Conservation (phyloP, 139 green algal species). For the Trebouxia sp. region DNA sequence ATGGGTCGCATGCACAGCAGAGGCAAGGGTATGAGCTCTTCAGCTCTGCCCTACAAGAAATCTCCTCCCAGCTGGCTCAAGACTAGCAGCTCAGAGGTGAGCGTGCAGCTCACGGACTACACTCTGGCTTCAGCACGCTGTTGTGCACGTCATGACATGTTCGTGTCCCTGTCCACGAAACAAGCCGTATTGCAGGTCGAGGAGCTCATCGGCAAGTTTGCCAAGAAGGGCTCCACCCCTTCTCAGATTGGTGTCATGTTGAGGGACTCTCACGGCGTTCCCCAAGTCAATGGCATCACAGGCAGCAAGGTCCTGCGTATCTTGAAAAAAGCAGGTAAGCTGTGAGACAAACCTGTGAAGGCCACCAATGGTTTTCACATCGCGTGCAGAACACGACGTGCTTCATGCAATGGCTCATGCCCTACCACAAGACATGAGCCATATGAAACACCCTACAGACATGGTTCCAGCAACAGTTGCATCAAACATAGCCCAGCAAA, state of each 20-base stretch:
- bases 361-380: too few species aligned
- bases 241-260: constrained; percentile 97
- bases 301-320: constrained; percentile 97
- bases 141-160: too few species aligned
- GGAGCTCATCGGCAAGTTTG: constrained; percentile 95
- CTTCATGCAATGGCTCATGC: too few species aligned
- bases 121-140: not conserved
- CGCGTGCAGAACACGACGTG: too few species aligned
- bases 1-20: constrained; percentile 97
- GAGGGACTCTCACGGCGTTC: constrained; percentile 93
- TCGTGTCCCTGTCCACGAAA: too few species aligned
- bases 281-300: constrained; percentile 86
- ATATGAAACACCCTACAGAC: too few species aligned
- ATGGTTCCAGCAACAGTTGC: too few species aligned
- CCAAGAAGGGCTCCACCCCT: constrained; percentile 97
- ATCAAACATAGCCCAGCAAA: too few species aligned
- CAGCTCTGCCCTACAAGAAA: constrained; percentile 95
- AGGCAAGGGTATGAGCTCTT: constrained; percentile 91
- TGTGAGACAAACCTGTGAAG: too few species aligned
- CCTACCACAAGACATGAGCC: too few species aligned
- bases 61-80: constrained; percentile 90
- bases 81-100: constrained; percentile 69
- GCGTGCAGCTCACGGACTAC: not conserved
- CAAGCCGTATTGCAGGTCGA: constrained; percentile 68
- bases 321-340: constrained; percentile 82